Base-by-base conservation (phyloP, 441 rosid species). In the Croton laevigatus region DNA sequence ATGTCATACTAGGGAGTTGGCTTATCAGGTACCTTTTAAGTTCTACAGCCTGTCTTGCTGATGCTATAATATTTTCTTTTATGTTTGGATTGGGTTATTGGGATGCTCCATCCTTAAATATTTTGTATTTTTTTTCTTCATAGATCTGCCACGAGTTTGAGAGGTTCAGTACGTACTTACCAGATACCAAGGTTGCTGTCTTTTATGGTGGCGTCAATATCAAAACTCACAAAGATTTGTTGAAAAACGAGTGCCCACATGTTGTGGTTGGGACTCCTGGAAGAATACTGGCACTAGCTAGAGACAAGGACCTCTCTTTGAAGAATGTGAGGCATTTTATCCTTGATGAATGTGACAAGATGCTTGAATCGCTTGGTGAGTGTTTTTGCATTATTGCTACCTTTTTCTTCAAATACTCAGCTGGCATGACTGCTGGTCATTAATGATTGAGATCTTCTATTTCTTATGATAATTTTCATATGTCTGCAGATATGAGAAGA, bases 291-390 rank as follows among this genome's bases (percentile, higher is more conserved):
- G 98, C 97, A 22, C 82, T 95, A 40, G 81, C 97, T 5, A 88
- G 97, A 82, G 99, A 95, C 44, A 93, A 91, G 73, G 97, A 93
- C 44, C 99, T 95, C 60, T 88, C 96, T 14, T 81, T 95, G 83
- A 95, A 93, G 87, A 95, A 95, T 82, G 99, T 93, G 76, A 91
- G 99, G 85, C 99, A 95, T 84, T 95, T 95, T 77, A 95, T 95
- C 72, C 97, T 95, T 75, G 98, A 93, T 67, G 99, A 95, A 83
- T 95, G 99, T 78, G 99, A 95, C 80, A 95, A 95, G 76, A 95
- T 95, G 99, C 99, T 95, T 6, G 97, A 95, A 79, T 95, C 99
- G 55, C 99, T 95, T 62, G 97, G 99, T 95, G 82, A 23, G 80
- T 58, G 20, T 45, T 32, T 32, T 13, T 19, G 2, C 8, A 19